These are phyloP conservation scores for Vigna radiata DNA, from an alignment of 306 rosid genomes.

Conservation along the genomic window DNA sequence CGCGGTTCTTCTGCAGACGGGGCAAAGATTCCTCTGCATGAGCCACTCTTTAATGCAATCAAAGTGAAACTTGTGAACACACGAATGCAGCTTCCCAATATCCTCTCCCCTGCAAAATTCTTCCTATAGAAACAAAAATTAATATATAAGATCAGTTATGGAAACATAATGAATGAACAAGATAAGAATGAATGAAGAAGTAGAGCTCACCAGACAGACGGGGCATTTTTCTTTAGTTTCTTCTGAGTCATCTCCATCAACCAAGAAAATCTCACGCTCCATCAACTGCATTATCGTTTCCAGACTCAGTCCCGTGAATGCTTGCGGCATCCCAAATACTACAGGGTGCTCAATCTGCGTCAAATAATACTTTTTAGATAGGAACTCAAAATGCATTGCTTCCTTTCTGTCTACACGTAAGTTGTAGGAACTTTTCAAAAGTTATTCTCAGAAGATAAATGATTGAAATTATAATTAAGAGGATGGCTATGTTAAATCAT, in stretches of 20 bases:
- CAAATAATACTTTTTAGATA: neutral
- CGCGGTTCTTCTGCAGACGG: conserved; percentile 42
- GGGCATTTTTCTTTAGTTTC: neutral
- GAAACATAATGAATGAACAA: neutral
- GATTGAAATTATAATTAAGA: no score
- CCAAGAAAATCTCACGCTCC: neutral
- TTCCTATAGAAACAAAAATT: neutral
- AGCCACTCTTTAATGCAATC: conserved; percentile 52
- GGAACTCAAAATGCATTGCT: neutral
- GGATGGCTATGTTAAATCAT: neutral
- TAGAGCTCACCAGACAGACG: neutral
- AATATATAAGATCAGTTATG: neutral
- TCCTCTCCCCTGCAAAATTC: conserved; percentile 29
- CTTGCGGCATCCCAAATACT: no score
- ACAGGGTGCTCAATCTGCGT: neutral
- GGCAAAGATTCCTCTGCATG: conserved; percentile 46
- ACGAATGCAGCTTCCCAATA: conserved; percentile 38
- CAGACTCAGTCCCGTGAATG: neutral
- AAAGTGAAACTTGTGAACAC: conserved; percentile 47
- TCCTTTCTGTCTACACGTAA: neutral
- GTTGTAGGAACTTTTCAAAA: neutral
- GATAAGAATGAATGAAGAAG: neutral
- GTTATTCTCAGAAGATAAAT: neutral
- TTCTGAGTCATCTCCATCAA: neutral
- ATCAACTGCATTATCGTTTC: neutral